Base-by-base conservation (phyloP, 352 stramenopile genomes). In the Salisapilia sapeloensis region DNA sequence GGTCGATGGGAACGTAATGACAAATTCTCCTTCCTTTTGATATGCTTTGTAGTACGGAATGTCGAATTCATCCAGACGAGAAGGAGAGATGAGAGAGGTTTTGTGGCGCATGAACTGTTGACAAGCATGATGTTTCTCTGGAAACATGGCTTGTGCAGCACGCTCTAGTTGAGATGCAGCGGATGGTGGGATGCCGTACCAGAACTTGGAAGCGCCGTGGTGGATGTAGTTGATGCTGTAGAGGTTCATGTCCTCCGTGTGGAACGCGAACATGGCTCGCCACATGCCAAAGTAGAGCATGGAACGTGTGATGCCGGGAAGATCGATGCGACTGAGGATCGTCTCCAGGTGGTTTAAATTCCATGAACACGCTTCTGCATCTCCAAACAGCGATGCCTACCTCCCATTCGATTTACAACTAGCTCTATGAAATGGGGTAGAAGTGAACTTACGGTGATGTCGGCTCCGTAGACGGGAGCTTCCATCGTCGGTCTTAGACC, bases 251-350 rank as follows among this genome's bases (percentile, higher is more conserved):
- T 96, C 86, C 51, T 96, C 86, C 30, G 78, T 92, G 46, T 96
- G 86, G 42, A 92, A 93, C 0, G 86, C 79, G 46, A 96, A 96
- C 70, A 95, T 93, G 38, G 82, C 75, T 9, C 78, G 56, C 84
- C 84, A 96, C 72, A 92, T 95, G 47, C 85, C 85, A 47, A 94
- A 92, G 49, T 96, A 96, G 18, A 96, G 58, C 84, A 96, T 96
- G 3, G 84, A 51, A 14, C 62, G 75, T 8, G 72, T 96, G 35
- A 96, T 72, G 13, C 84, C 84, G 4, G 76, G 72, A 16, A 91
- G 44, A 14, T 84, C 65, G 28, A 86, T 85, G 44, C 50, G 63
- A 6, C 54, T 55, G 33, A 94, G 51, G 37, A 92, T 85, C n/a
- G 75, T 91, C 30, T 92, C 62, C 24, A 94, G 63, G 18, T 79